Percentiles rank a stretch among this genome's conserved stretches.
phyloP scores from a whole-genome alignment of 1,284 basidiomycete species.

The Retiboletus flavoniger region DNA sequence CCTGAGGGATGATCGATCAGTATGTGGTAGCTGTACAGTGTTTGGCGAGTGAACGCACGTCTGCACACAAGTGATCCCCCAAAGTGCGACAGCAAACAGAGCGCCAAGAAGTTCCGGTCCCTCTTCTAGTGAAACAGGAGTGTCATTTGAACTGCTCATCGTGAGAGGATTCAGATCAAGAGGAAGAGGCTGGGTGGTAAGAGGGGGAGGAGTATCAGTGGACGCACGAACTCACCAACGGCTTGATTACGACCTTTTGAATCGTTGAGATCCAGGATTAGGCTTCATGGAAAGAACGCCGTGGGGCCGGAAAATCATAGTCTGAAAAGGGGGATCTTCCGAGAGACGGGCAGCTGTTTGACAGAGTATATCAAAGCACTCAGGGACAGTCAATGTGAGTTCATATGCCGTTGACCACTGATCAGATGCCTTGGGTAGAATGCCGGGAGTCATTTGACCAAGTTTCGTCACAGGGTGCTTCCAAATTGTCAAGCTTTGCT shows the following conservation, averaged over 20 bases:
- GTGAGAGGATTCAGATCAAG: not conserved
- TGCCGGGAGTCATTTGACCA: not conserved
- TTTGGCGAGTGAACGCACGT: constrained; percentile 12
- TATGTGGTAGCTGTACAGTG: not conserved
- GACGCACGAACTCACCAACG: not conserved
- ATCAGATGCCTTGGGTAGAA: not conserved
- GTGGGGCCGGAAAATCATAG: not conserved
- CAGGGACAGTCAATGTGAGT: too few species aligned
- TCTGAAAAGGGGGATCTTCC: not conserved
- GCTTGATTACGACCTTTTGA: not conserved
- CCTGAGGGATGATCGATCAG: constrained; percentile 3
- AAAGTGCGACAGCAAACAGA: constrained; percentile 20
- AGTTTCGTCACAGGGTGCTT: not conserved
- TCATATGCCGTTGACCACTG: not conserved
- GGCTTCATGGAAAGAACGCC: not conserved
- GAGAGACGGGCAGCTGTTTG: too few species aligned
- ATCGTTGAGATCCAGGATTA: not conserved
- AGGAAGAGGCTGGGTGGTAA: not conserved
- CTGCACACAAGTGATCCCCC: constrained; percentile 25
- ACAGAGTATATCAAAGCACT: too few species aligned
- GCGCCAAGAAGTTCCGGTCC: constrained; percentile 18
- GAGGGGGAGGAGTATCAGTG: not conserved
- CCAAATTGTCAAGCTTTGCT: not conserved
- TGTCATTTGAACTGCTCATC: not conserved
- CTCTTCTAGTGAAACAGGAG: constrained; percentile 2